Evolutionary conservation across 2,329 filamentous ascomycete species (phyloP).

Genomic region (Diaporthe humulicola): DNA sequence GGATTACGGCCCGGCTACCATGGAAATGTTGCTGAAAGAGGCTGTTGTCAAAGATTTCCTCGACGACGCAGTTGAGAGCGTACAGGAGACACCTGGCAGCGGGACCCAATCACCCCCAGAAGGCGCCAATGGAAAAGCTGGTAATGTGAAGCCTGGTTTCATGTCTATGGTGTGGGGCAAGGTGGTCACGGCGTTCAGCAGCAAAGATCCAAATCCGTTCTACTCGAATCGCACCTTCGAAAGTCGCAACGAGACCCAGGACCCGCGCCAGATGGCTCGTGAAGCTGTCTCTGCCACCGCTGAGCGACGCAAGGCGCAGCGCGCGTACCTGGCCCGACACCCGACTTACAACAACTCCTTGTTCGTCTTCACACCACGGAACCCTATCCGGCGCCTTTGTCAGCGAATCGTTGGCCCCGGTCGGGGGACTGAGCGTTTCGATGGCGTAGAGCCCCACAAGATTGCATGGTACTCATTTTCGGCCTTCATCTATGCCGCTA

Average conservation of each 20-base stretch:
- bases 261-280: slow-evolving; percentile 89
- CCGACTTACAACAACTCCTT: slow-evolving; percentile 94
- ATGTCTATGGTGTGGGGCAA: slow-evolving; percentile 74
- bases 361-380: slow-evolving; percentile 85
- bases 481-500: slow-evolving; percentile 91
- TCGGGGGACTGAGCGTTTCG: slow-evolving; percentile 85
- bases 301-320: slow-evolving; percentile 86
- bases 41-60: slow-evolving; percentile 95
- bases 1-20: slow-evolving; percentile 90
- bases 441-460: slow-evolving; percentile 90
- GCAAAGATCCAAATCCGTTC: slow-evolving; percentile 91
- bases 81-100: slow-evolving; percentile 54
- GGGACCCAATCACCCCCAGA: slow-evolving; percentile 52
- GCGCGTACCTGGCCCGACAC: slow-evolving; percentile 88
- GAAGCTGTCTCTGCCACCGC: slow-evolving; percentile 89
- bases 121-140: slow-evolving; percentile 48
- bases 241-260: slow-evolving; percentile 80
- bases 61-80: slow-evolving; percentile 74
- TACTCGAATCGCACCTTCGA: slow-evolving; percentile 83
- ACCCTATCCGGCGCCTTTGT: slow-evolving; percentile 84
- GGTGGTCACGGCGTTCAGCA: slow-evolving; percentile 66
- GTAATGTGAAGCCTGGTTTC: slow-evolving; percentile 67
- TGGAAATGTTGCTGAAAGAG: slow-evolving; percentile 97
- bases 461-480: slow-evolving; percentile 94
- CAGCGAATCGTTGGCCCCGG: slow-evolving; percentile 93